Conservation (phyloP, 2,329 filamentous ascomycete species). For the Boeremia lycopersici region DNA sequence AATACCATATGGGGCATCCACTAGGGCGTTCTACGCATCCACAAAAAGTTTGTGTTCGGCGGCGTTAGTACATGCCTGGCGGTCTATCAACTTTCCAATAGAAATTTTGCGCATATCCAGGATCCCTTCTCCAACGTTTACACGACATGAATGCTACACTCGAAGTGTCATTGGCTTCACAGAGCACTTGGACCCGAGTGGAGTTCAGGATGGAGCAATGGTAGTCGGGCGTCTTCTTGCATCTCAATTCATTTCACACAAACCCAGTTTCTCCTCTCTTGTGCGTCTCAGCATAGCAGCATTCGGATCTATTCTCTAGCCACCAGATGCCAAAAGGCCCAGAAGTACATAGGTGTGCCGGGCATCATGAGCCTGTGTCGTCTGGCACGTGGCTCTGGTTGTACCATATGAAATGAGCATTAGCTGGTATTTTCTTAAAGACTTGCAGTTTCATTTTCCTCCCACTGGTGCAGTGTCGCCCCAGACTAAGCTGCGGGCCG, state of each 20-base stretch:
- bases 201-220: slow-evolving; percentile 20
- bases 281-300: slow-evolving; percentile 36
- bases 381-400: slow-evolving; percentile 15
- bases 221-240: slow-evolving; percentile 39
- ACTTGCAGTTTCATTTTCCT: neutral
- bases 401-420: slow-evolving; percentile 32
- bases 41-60: slow-evolving; percentile 37
- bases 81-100: slow-evolving; percentile 29
- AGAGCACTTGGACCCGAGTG: slow-evolving; percentile 4
- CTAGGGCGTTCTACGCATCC: slow-evolving; percentile 31
- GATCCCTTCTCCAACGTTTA: slow-evolving; percentile 30
- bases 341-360: slow-evolving; percentile 23
- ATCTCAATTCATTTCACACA: slow-evolving; percentile 13
- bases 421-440: neutral
- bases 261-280: slow-evolving; percentile 7
- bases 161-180: slow-evolving; percentile 33
- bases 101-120: slow-evolving; percentile 29
- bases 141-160: slow-evolving; percentile 30
- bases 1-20: slow-evolving; percentile 24
- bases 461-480: neutral
- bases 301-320: slow-evolving; percentile 22
- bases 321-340: slow-evolving; percentile 10
- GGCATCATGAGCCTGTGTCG: neutral
- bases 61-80: slow-evolving; percentile 41
- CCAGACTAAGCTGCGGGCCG: no score